Evolutionary conservation across 306 rosid genomes (phyloP), one percentile per base, ranked within the genome.

Genomic region (Cucumis sativus): DNA sequence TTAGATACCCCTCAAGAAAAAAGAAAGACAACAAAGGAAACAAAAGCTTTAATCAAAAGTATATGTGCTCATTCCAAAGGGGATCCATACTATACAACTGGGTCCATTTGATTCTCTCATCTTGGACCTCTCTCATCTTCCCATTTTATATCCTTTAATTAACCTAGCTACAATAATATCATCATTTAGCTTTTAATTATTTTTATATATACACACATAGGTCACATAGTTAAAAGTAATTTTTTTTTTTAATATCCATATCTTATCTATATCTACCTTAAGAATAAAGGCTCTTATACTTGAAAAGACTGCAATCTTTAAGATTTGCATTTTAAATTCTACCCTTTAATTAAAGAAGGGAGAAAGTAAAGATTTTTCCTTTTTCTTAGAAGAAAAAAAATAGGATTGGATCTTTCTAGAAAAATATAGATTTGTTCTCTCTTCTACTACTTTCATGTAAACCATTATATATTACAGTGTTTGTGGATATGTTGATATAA

Each of bases 251-350:
- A 69, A 43, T 21, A 69, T 21, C 17, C 75, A 69, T 20, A 45
- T 69, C 75, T 69, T 57, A 69, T 45, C 75, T 69, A 69, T 21
- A 69, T 69, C 75, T 45, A 21, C 75, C 75, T 70, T 8, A 70
- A 70, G 75, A 70, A 70, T 70, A 70, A 70, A 70, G 75, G 40
- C 13, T 70, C 13, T 70, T 67, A 70, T 45, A 14, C 75, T 70
- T 45, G 75, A 70, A 70, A 70, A 45, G 75, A 69, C 57, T 21
- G 56, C 75, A 10, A 40, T 68, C 51, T 65, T 65, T 65, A 37
- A 65, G 15, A 65, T 65, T 35, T 3, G 51, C 74, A 11, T 6
- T 40, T 67, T 9, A 68, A 68, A 69, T 45, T 47, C 23, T 45
- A 69, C 75, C 75, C 21, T 69, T 15, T 41, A 68, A 37, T 15